These are phyloP conservation scores for Tubosaeta brunneosetosa DNA, from an alignment of 768 basidiomycete genomes.

Conservation along the genomic window DNA sequence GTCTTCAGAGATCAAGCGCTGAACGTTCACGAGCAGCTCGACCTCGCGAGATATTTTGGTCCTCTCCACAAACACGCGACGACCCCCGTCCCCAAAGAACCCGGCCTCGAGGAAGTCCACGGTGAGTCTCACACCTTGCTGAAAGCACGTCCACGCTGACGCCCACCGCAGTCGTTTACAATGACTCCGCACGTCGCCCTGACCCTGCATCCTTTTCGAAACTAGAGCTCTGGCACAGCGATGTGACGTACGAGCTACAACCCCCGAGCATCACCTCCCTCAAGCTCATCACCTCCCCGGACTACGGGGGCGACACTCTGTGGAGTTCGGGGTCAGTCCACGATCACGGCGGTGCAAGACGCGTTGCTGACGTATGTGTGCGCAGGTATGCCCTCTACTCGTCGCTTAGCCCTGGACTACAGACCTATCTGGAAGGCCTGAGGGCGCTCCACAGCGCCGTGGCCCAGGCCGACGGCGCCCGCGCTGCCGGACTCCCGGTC, in stretches of 20 bases:
- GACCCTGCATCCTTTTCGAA: constrained; percentile 65
- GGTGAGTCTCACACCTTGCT: constrained; percentile 34
- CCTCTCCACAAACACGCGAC: constrained; percentile 82
- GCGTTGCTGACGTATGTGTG: constrained; percentile 4
- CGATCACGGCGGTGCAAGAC: not conserved
- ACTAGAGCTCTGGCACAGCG: constrained; percentile 77
- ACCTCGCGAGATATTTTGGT: constrained; percentile 68
- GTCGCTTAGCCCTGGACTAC: constrained; percentile 68
- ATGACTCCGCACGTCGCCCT: constrained; percentile 57
- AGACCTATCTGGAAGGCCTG: constrained; percentile 71
- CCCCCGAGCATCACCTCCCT: constrained; percentile 79
- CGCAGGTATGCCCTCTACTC: constrained; percentile 78
- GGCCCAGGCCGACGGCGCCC: constrained; percentile 71
- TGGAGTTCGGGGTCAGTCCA: constrained; percentile 68
- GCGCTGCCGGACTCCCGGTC: constrained; percentile 64
- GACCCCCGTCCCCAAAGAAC: constrained; percentile 65
- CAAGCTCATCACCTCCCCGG: constrained; percentile 65
- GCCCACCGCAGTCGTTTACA: constrained; percentile 56
- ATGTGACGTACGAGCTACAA: constrained; percentile 77
- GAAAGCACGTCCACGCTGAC: constrained; percentile 2
- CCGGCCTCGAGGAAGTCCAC: constrained; percentile 73
- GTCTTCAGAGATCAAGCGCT: constrained; percentile 77
- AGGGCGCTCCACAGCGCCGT: constrained; percentile 72
- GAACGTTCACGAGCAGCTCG: constrained; percentile 61
- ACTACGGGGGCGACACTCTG: constrained; percentile 72